Conservation (phyloP, 306 rosid species). For the Quercus bicolor region DNA sequence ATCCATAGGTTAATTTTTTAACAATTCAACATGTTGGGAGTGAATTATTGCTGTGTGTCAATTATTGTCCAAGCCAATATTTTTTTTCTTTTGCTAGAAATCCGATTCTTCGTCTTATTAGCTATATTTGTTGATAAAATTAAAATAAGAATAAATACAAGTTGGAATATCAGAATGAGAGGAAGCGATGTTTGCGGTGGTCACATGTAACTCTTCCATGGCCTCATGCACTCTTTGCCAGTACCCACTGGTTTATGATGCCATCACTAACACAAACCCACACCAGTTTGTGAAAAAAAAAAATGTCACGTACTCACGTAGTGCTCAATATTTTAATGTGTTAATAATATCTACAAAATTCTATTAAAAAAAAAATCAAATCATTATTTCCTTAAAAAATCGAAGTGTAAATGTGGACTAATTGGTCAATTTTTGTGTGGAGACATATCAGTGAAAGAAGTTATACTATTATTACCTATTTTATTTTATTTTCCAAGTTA, state of each 20-base stretch:
- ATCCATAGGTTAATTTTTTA: constrained; percentile 45
- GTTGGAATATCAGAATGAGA: constrained; percentile 36
- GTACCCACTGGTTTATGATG: constrained; percentile 23
- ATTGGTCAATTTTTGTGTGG: no score
- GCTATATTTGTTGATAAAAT: background rate
- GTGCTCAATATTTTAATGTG: no score
- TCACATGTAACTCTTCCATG: constrained; percentile 41
- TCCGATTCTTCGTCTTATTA: constrained; percentile 20
- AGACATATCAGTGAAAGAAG: no score
- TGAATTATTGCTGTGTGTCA: constrained; percentile 3
- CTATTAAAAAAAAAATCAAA: no score
- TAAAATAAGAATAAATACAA: background rate
- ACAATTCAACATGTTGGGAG: constrained; percentile 9
- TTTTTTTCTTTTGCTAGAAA: background rate
- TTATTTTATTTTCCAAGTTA: rapidly evolving
- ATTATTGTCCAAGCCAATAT: constrained; percentile 11
- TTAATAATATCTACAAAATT: no score
- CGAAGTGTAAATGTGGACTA: no score
- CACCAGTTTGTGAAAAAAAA: background rate
- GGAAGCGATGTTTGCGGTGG: constrained; percentile 56
- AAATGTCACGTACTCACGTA: no score
- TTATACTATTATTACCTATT: no score
- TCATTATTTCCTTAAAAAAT: no score
- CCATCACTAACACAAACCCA: constrained; percentile 27
- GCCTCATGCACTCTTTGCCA: constrained; percentile 24